Base-by-base conservation (phyloP, 2,329 filamentous ascomycete genomes). In the Xylaria polymorpha region DNA sequence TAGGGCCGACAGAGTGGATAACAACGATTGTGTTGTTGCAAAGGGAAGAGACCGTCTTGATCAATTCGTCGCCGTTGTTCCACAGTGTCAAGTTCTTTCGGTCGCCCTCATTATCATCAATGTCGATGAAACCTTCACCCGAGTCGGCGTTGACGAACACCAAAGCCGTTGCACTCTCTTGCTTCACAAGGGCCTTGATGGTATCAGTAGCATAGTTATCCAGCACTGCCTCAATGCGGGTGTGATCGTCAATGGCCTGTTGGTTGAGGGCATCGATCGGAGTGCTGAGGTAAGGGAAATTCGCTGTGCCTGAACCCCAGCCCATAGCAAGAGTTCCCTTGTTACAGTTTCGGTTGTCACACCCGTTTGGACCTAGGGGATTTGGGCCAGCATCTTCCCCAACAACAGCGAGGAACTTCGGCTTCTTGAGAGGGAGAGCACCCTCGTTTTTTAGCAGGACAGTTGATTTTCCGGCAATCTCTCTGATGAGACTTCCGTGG, bases 11-110 rank as follows among this genome's bases (percentile, higher is more conserved):
- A 1, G 92, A 94, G 83, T 98, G 95, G 68, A 98, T 91, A 66
- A 98, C 89, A 18, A 98, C 93, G 68, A 98, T 91, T 14, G 94
- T 97, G 85, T 98, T 97, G 83, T 91, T 90, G 85, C 91, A 94
- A 70, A 89, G 78, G 8, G 89, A 85, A 0, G 93, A 90, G 12
- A 97, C 93, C 57, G 92, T 94, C 80, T 92, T 87, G 81, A 98
- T 92, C 64, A 98, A 82, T 0, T 87, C 85, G 62, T 98, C 94
- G 48, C 93, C 94, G 67, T 90, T 87, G 69, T 91, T 86, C 95
- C 95, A 98, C 0, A 97, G 85, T 0, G 94, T 97, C 44, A 99
- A 85, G 81, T 99, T 98, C 76, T 94, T 94, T 62, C 96, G 91
- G 80, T 98, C 95, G 67, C 96, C 96, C 68, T 86, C 84, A 79